Conservation (phyloP, 768 basidiomycete species). For the Lactifluus volemus region DNA sequence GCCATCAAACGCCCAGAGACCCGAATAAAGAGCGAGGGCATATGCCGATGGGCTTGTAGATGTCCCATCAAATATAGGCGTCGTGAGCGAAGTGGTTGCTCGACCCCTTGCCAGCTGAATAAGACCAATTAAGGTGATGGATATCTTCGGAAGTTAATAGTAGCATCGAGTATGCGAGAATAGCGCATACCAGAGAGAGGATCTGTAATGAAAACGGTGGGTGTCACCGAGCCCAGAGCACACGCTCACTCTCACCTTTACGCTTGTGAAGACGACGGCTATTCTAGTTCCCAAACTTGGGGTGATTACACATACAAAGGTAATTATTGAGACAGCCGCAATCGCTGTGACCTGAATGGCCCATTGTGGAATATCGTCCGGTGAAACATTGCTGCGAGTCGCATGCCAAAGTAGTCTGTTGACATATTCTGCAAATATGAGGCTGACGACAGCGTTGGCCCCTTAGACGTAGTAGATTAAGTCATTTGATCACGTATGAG, state of each 20-base stretch:
- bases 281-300: slow-evolving; percentile 71
- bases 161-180: background rate
- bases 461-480: slow-evolving; percentile 33
- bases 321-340: slow-evolving; percentile 61
- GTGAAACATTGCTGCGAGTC: slow-evolving; percentile 59
- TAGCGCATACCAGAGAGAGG: slow-evolving; percentile 48
- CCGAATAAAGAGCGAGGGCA: slow-evolving; percentile 91
- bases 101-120: slow-evolving; percentile 66
- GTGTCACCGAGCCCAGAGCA: background rate
- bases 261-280: slow-evolving; percentile 77
- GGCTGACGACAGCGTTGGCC: slow-evolving; percentile 72
- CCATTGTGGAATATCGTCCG: slow-evolving; percentile 80
- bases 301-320: slow-evolving; percentile 69
- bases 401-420: slow-evolving; percentile 82
- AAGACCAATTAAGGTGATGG: slow-evolving; percentile 71
- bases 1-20: slow-evolving; percentile 92
- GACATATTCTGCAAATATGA: slow-evolving; percentile 89
- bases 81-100: slow-evolving; percentile 56
- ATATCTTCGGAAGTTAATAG: slow-evolving; percentile 36
- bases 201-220: slow-evolving; percentile 35
- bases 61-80: slow-evolving; percentile 63
- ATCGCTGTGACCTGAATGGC: slow-evolving; percentile 82
- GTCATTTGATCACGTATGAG: background rate
- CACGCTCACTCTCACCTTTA: slow-evolving; percentile 53
- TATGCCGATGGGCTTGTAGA: slow-evolving; percentile 76